Evolutionary conservation across 2,329 filamentous ascomycete genomes (phyloP).

Genomic region (Bipolaris sorokiniana): DNA sequence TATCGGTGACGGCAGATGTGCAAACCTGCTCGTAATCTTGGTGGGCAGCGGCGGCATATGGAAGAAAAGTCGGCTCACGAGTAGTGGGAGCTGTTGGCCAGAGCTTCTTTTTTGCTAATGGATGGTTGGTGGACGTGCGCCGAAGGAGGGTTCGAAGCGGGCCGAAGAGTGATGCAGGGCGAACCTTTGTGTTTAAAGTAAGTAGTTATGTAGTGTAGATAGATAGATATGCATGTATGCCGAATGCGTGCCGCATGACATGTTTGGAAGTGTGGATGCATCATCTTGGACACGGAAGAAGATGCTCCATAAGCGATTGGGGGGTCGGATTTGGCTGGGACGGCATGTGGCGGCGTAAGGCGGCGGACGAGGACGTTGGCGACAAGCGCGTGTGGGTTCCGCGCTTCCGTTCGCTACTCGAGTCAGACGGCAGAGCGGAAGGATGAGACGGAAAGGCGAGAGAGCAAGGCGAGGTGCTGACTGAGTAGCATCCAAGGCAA

Average conservation of each 20-base stretch:
- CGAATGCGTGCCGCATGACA: neutral
- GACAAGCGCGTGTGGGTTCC: slow-evolving; percentile 28
- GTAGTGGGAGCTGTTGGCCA: neutral
- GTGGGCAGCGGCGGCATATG: neutral
- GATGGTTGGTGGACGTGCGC: neutral
- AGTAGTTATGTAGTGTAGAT: neutral
- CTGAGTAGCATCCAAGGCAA: slow-evolving; percentile 14
- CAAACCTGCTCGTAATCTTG: neutral
- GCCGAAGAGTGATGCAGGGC: neutral
- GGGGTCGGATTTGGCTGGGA: neutral
- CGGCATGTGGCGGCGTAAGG: slow-evolving; percentile 1
- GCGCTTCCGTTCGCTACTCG: slow-evolving; percentile 27
- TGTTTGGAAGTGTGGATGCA: neutral
- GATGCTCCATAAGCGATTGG: slow-evolving; percentile 9
- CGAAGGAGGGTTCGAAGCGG: too few species aligned
- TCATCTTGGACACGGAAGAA: slow-evolving; percentile 8
- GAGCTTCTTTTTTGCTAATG: neutral
- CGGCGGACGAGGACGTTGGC: slow-evolving; percentile 15
- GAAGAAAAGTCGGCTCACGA: neutral
- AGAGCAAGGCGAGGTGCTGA: slow-evolving; percentile 17
- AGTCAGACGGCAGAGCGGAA: slow-evolving; percentile 19
- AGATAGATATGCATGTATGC: too few species aligned
- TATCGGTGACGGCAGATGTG: slow-evolving; percentile 4
- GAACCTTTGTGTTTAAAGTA: neutral
- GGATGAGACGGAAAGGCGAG: slow-evolving; percentile 24